Base-by-base conservation (phyloP, 345 rosid species). In the Leavenworthia alabamica region DNA sequence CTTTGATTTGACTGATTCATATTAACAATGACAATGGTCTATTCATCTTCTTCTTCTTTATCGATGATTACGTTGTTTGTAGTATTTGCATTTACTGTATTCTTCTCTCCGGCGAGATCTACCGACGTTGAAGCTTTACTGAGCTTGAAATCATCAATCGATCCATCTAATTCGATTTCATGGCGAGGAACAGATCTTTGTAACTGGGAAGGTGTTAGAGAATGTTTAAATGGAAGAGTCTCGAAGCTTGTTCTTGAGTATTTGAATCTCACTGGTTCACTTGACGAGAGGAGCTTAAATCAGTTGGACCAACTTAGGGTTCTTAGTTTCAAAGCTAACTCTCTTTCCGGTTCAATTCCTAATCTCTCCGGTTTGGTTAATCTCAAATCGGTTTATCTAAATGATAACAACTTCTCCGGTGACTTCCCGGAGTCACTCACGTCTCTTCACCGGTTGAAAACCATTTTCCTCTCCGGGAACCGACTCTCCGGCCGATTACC, bases 231-330 rank as follows among this genome's bases (percentile, higher is more conserved):
- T 7, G 97, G 97, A 15, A 78, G 94, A 66, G 88, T 93, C 16
- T 78, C 88, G 0, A 93, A 93, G 60, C 96, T 93, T 20, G 90
- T 93, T 4, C 73, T 89, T 0, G 96, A 89, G 82, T 58, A 64
- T 60, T 67, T 79, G 23, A 89, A 87, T 72, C 77, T 89, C 65
- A 80, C 77, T 0, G 97, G 99, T 3, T 59, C 76, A 53, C 73
- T 89, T 4, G 81, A 85, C 27, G 71, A 48, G 17, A 70, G 65
- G 60, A 71, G 42, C 64, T 27, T 93, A 51, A 85, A 84, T 52
- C 86, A 70, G 28, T 62, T 93, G 42, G 94, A 89, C 58, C 97
- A 89, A 55, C 85, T 93, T 9, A 81, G 99, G 3, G 99, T 93
- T 8, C 59, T 93, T 50, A 93, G 99, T 58, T 83, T 93, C 78